A percentile compares a stretch with the other conserved stretches of the same genome.
Conservation (phyloP, 2,329 filamentous ascomycete genomes). For the Neofusicoccum umdonicola region DNA sequence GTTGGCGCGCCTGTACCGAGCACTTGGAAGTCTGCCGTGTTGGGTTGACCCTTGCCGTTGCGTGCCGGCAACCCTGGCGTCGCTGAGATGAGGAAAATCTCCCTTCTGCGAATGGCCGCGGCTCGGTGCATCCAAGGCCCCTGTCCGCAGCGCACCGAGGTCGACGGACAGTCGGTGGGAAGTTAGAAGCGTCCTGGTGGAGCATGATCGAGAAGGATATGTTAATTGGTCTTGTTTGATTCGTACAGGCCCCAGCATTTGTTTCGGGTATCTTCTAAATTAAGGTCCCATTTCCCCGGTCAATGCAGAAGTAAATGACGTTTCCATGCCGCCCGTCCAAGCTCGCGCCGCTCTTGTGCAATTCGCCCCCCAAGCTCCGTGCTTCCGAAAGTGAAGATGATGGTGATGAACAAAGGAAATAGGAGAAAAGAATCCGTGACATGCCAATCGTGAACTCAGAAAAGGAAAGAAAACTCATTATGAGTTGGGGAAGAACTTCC, state of each 20-base stretch:
- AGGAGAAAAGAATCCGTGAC: background rate
- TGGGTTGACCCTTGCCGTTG: too few relatives aligned
- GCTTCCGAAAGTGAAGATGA: background rate
- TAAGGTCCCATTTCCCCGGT: background rate
- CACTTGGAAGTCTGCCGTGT: too few relatives aligned
- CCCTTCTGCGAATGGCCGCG: too few relatives aligned
- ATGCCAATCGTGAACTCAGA: background rate
- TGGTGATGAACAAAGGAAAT: background rate
- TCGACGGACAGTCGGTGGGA: too few relatives aligned
- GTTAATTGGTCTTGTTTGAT: background rate
- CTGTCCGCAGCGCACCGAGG: too few relatives aligned
- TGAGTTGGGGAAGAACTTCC: background rate
- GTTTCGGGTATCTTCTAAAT: slow-evolving; percentile 1
- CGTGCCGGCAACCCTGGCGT: too few relatives aligned
- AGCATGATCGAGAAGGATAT: background rate
- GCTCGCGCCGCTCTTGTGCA: background rate
- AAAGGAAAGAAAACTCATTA: background rate
- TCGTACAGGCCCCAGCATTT: background rate
- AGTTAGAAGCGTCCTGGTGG: background rate
- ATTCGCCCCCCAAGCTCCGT: background rate
- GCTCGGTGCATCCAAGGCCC: too few relatives aligned
- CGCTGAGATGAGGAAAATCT: too few relatives aligned
- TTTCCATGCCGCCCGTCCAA: background rate
- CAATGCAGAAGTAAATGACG: background rate
- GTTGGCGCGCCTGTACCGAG: too few relatives aligned